Percentiles rank a stretch among this genome's conserved stretches.
phyloP scores from a whole-genome alignment of 495 filamentous ascomycete genomes.

The Talaromyces thailandensis region DNA sequence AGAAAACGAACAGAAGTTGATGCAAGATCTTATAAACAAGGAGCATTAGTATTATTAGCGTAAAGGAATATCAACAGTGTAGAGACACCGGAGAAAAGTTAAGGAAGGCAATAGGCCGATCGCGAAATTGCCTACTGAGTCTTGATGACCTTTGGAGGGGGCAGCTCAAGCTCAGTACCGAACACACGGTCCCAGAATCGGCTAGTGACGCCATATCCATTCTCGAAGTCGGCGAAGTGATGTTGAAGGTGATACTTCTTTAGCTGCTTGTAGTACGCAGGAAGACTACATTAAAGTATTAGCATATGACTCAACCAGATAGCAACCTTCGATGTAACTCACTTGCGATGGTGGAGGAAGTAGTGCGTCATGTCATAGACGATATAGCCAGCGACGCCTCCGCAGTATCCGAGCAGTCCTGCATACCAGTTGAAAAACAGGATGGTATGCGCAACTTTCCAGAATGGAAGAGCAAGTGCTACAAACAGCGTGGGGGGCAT shows the following conservation, averaged over 20 bases:
- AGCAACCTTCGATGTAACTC: conserved; percentile 21
- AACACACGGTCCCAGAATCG: conserved; percentile 94
- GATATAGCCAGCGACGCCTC: conserved; percentile 90
- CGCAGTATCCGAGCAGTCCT: conserved; percentile 68
- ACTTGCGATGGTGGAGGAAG: conserved; percentile 97
- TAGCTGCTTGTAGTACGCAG: conserved; percentile 74
- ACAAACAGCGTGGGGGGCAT: conserved; percentile 93
- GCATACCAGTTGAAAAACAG: conserved; percentile 82
- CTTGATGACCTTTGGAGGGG: conserved; percentile 42
- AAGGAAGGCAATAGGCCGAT: not conserved
- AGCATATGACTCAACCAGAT: not conserved
- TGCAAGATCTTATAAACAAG: not conserved
- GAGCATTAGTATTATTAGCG: conserved; percentile 1
- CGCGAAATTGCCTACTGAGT: conserved; percentile 33
- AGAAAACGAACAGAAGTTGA: not conserved
- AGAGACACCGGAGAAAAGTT: not conserved
- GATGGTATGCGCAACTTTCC: conserved; percentile 78
- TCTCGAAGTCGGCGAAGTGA: conserved; percentile 93
- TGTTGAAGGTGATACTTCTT: conserved; percentile 97
- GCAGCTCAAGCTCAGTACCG: conserved; percentile 63
- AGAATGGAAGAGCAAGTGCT: conserved; percentile 80
- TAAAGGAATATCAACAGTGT: not conserved
- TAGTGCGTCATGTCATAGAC: conserved; percentile 98
- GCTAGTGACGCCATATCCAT: conserved; percentile 98
- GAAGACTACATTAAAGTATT: conserved; percentile 43